Percentiles rank a stretch among this genome's conserved stretches.
These are phyloP conservation scores for Emericellopsis terricola DNA, from an alignment of 495 filamentous ascomycete genomes.

Conservation along the genomic window DNA sequence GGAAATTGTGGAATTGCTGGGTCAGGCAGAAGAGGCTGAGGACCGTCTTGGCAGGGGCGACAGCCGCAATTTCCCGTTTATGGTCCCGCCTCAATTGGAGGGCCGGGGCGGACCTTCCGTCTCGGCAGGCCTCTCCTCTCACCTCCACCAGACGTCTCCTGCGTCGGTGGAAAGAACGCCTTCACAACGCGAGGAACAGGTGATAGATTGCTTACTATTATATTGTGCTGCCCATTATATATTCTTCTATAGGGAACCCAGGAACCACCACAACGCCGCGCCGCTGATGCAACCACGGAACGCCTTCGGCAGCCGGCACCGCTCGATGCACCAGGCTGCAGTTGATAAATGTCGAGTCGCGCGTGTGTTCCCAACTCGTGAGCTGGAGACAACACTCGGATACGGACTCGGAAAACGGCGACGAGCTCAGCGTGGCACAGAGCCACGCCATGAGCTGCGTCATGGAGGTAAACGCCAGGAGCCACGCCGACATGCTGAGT, in stretches of 20 bases:
- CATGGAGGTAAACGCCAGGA: not conserved
- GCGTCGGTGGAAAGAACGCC: too few relatives aligned
- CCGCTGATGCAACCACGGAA: not conserved
- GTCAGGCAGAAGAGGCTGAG: too few relatives aligned
- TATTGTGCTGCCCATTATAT: too few relatives aligned
- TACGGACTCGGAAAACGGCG: not conserved
- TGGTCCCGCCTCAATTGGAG: too few relatives aligned
- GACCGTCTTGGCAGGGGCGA: too few relatives aligned
- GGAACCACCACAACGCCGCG: not conserved
- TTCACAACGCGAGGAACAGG: too few relatives aligned
- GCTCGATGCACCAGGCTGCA: constrained; percentile 1
- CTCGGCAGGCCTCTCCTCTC: too few relatives aligned
- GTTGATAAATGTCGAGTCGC: not conserved
- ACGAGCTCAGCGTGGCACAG: constrained; percentile 1
- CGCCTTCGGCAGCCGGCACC: not conserved
- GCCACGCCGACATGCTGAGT: not conserved
- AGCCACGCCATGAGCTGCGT: constrained; percentile 1
- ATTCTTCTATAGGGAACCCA: not conserved
- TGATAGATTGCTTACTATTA: too few relatives aligned
- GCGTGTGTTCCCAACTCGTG: not conserved
- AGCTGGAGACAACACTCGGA: not conserved
- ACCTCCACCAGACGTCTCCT: too few relatives aligned
- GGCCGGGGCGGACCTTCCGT: too few relatives aligned
- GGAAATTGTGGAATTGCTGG: too few relatives aligned
- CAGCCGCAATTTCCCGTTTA: too few relatives aligned